phyloP scores from a whole-genome alignment of 1,284 basidiomycete genomes.

The Kwoniella shivajii region DNA sequence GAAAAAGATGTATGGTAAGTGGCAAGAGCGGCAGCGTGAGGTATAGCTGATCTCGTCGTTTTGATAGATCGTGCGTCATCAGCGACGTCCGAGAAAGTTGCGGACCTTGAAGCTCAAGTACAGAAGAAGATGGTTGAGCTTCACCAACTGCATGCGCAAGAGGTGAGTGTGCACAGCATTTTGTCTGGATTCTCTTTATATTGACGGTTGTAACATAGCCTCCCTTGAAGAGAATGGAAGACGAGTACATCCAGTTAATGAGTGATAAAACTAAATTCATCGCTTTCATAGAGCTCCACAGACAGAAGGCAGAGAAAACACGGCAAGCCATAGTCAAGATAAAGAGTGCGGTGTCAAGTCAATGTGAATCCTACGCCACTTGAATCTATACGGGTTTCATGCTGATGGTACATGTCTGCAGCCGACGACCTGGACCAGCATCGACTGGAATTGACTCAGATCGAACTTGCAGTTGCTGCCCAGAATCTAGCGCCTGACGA shows the following conservation, averaged over 20 bases:
- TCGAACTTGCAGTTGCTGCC: constrained; percentile 68
- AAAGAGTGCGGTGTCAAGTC: constrained; percentile 31
- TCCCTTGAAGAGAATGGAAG: constrained; percentile 44
- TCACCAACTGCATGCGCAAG: constrained; percentile 42
- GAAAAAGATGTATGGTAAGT: constrained; percentile 69
- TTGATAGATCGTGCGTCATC: constrained; percentile 38
- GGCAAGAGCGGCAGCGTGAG: neutral
- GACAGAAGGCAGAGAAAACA: constrained; percentile 50
- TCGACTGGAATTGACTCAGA: constrained; percentile 62
- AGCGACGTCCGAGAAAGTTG: constrained; percentile 41
- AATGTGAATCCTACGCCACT: constrained; percentile 29
- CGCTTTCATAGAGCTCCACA: constrained; percentile 45
- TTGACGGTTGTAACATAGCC: constrained; percentile 29
- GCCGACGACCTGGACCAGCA: constrained; percentile 57
- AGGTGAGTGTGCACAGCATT: constrained; percentile 30
- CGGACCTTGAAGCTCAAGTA: constrained; percentile 34
- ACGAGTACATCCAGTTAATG: constrained; percentile 48
- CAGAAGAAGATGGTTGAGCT: constrained; percentile 36
- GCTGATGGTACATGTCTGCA: constrained; percentile 54
- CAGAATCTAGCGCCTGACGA: constrained; percentile 86
- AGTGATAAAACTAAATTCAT: constrained; percentile 52
- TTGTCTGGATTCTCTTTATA: neutral
- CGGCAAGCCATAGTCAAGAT: constrained; percentile 33
- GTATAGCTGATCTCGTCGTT: neutral
- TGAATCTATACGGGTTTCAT: neutral